Base-by-base conservation (phyloP, 108 stramenopile species). In the Fragilaria crotonensis region DNA sequence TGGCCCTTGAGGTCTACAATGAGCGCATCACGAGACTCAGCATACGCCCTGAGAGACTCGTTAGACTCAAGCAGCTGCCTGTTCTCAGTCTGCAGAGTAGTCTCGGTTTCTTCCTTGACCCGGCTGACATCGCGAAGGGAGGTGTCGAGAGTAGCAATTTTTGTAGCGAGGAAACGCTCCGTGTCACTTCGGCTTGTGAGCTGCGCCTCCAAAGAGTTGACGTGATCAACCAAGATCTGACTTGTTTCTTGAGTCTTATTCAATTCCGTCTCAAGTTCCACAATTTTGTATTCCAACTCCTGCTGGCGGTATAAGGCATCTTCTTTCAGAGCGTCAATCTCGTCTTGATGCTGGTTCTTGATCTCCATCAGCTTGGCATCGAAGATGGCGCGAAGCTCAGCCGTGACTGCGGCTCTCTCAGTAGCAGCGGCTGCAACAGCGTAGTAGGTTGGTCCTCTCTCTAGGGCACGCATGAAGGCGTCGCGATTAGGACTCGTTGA, bases 181-280 rank as follows among this genome's bases (percentile, higher is more conserved):
- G 82, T 84, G 49, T 89, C 84, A 4, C 68, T 64, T 23, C 80
- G 66, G n/a, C 62, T 57, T 20, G 70, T 66, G 28, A 86, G 54
- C 55, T 89, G 80, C 9, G 80, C 83, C 66, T 86, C 88, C 51
- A 85, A 68, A 17, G 78, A 77, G 62, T 78, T 81, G 17, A 89
- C 83, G 48, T 89, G 88, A 57, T 89, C 84, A 25, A 86, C 78
- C 57, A 89, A 56, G 18, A 89, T 79, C 58, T 89, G 76, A 17
- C 77, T 79, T 2, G 84, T 81, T 49, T 79, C 84, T 33, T 81
- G 75, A 4, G 77, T 81, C 64, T 85, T 85, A 41, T 45, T 54
- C 7, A 90, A 66, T 56, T 90, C 85, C 3, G 64, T 59, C 56
- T 87, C 72, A 46, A 84, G 67, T 32, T 72, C 77, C 3, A 31